phyloP scores from a whole-genome alignment of 208 protist species.

The Acanthamoeba lenticulata region DNA sequence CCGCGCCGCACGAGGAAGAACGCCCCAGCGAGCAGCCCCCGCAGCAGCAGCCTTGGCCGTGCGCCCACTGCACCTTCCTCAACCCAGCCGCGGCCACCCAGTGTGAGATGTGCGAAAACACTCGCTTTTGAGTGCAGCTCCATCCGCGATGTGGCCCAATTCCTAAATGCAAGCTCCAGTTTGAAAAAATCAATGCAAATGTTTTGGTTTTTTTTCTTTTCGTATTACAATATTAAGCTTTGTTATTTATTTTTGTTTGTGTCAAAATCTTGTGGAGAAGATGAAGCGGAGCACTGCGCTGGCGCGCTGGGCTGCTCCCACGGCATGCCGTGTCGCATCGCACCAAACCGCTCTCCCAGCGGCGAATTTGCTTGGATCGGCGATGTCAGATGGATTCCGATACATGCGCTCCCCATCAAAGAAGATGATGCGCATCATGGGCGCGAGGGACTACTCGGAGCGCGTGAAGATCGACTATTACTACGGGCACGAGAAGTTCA shows the following conservation, averaged over 20 bases:
- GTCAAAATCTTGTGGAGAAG: neutral
- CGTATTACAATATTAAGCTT: too few relatives aligned
- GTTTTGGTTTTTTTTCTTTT: too few relatives aligned
- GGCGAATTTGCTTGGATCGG: neutral
- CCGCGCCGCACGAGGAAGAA: neutral
- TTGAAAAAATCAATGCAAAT: too few relatives aligned
- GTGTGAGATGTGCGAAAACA: conserved; percentile 34
- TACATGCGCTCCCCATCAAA: neutral
- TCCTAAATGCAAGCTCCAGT: too few relatives aligned
- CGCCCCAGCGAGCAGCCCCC: neutral
- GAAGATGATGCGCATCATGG: neutral
- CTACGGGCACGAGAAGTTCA: conserved; percentile 57
- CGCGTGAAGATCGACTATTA: conserved; percentile 46
- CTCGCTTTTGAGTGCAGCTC: neutral
- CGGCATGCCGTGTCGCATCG: too few relatives aligned
- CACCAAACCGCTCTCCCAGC: too few relatives aligned
- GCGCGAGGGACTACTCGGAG: neutral
- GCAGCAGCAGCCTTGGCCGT: neutral
- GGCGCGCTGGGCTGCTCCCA: neutral
- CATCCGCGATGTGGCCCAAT: too few relatives aligned
- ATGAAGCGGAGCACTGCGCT: neutral
- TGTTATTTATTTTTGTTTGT: neutral
- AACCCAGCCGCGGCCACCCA: neutral
- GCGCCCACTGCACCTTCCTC: conserved; percentile 40
- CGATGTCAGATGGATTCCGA: neutral